These are phyloP conservation scores for Microdochium bolleyi DNA, from an alignment of 2,329 filamentous ascomycete genomes.

Conservation along the genomic window DNA sequence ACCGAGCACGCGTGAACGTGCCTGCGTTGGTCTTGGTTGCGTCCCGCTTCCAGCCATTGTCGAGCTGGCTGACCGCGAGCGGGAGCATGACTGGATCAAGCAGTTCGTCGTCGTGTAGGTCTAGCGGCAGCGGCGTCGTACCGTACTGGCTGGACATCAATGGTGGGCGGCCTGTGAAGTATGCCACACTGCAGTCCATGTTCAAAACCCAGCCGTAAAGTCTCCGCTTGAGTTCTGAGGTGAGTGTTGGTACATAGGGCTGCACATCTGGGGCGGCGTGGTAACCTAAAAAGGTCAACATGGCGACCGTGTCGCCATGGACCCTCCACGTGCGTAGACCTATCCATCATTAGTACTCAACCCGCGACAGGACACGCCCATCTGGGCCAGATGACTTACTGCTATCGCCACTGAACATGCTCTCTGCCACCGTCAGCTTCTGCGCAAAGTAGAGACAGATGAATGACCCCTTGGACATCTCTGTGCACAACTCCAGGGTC, in stretches of 20 bases:
- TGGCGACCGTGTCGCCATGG: conserved; percentile 14
- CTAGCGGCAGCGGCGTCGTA: conserved; percentile 29
- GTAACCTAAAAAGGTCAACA: conserved; percentile 38
- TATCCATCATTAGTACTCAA: conserved; percentile 3
- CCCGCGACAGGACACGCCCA: not conserved
- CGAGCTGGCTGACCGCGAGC: not conserved
- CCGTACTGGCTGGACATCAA: conserved; percentile 25
- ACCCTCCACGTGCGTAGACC: conserved; percentile 16
- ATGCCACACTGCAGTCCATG: conserved; percentile 12
- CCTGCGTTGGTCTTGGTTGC: conserved; percentile 14
- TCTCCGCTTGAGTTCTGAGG: conserved; percentile 17
- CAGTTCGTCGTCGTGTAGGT: conserved; percentile 26
- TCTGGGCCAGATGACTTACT: conserved; percentile 8
- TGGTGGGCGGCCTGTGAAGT: conserved; percentile 32
- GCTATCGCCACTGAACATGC: conserved; percentile 14
- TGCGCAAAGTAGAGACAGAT: conserved; percentile 12
- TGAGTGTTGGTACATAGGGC: conserved; percentile 9
- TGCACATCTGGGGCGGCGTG: conserved; percentile 33
- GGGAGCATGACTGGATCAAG: conserved; percentile 6
- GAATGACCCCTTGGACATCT: conserved; percentile 16
- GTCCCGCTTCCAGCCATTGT: conserved; percentile 25
- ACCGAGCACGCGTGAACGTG: conserved; percentile 19
- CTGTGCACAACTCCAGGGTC: conserved; percentile 12
- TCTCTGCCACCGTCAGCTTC: conserved; percentile 10
- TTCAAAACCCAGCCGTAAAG: conserved; percentile 22